phyloP scores from a whole-genome alignment of 176 grass and related monocot genomes.

The Paspalum vaginatum region DNA sequence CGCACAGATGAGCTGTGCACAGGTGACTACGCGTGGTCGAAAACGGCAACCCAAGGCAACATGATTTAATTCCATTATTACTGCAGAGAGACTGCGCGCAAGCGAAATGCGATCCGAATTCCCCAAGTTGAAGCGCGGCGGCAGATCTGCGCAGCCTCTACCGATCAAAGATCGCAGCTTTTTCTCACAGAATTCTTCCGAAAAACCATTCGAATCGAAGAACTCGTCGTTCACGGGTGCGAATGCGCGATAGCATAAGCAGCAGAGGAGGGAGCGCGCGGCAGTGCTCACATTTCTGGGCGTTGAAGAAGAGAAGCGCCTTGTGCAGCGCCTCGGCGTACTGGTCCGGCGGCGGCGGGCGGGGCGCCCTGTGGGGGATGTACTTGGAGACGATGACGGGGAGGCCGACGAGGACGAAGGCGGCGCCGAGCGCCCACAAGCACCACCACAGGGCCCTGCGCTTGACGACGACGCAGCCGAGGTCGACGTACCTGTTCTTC shows the following conservation, averaged over 20 bases:
- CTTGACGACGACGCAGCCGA: conserved; percentile 85
- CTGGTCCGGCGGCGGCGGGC: conserved; percentile 57
- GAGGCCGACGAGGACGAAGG: conserved; percentile 78
- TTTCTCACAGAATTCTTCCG: background rate
- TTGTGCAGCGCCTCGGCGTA: conserved; percentile 85
- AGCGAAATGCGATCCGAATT: background rate
- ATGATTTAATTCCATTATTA: conserved; percentile 20
- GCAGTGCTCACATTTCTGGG: conserved; percentile 73
- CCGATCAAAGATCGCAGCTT: background rate
- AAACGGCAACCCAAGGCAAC: conserved; percentile 19
- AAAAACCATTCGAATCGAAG: background rate
- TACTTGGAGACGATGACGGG: conserved; percentile 83
- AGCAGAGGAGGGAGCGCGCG: background rate
- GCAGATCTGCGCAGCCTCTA: background rate
- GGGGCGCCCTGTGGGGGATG: conserved; percentile 67
- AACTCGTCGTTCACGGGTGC: background rate
- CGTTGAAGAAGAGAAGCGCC: conserved; percentile 97
- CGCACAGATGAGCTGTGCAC: background rate
- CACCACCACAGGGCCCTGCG: conserved; percentile 71
- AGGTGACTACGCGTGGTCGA: background rate
- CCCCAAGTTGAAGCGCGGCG: background rate
- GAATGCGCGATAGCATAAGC: background rate
- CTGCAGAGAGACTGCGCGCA: background rate
- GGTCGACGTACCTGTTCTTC: conserved; percentile 86
- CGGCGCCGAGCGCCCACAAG: conserved; percentile 48